Percentiles rank a stretch among this genome's conserved stretches.
Conservation (phyloP, 2,329 filamentous ascomycete species). For the Fusarium secorum region DNA sequence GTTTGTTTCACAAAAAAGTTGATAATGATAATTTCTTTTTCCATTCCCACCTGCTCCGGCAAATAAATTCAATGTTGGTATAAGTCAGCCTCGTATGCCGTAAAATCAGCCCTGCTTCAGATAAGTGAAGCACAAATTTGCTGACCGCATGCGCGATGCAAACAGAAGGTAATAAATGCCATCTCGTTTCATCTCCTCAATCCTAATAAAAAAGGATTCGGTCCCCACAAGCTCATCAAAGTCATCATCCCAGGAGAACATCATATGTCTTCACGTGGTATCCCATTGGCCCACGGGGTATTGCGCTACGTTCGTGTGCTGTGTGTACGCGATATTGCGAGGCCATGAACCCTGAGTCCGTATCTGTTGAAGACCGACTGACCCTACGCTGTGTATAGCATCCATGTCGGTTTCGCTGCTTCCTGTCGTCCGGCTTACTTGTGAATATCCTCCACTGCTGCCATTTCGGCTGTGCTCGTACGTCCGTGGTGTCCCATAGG, state of each 20-base stretch:
- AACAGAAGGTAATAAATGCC: constrained; percentile 1
- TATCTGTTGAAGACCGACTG: constrained; percentile 34
- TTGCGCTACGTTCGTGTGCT: constrained; percentile 19
- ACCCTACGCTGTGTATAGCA: constrained; percentile 32
- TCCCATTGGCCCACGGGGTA: constrained; percentile 35
- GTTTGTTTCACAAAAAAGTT: background rate
- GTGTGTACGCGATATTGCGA: constrained; percentile 33
- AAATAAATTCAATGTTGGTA: constrained; percentile 8
- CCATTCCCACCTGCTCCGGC: background rate
- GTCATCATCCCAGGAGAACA: background rate
- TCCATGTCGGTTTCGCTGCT: constrained; percentile 43
- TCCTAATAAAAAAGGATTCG: constrained; percentile 6
- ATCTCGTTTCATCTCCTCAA: constrained; percentile 14
- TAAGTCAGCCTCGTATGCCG: constrained; percentile 5
- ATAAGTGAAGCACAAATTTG: constrained; percentile 26
- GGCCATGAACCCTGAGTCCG: constrained; percentile 33
- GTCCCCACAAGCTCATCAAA: constrained; percentile 8
- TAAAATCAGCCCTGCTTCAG: constrained; percentile 18
- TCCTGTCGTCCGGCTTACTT: constrained; percentile 45
- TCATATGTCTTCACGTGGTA: constrained; percentile 1
- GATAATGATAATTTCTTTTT: constrained; percentile 10
- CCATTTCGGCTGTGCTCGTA: constrained; percentile 44
- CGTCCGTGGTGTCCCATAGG: constrained; percentile 43
- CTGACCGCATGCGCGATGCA: constrained; percentile 11
- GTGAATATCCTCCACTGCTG: constrained; percentile 49